Base-by-base conservation (phyloP, 768 basidiomycete species). In the Russula foetens region DNA sequence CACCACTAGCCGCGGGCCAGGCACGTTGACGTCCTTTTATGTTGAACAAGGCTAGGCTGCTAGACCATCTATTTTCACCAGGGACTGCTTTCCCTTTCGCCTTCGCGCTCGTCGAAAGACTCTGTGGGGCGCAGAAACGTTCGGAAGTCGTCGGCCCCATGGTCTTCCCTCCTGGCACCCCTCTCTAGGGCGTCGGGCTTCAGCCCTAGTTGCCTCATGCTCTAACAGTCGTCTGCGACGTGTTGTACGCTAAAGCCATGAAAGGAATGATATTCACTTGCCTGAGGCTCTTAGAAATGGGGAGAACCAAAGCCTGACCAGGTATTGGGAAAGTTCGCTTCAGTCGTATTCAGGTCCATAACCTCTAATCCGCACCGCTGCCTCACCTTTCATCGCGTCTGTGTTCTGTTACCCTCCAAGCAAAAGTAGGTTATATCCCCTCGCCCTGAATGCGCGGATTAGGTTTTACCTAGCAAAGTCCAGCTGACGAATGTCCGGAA, bases 11-110 rank as follows among this genome's bases (percentile, higher is more conserved):
- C 87, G 87, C 33, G 88, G 88, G 3, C 88, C 86, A 66, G 87
- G 86, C 82, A 67, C 67, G 76, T 72, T 17, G 24, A 38, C 26
- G 41, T 51, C 12, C 7, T n/a, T 8, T 28, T 45, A 33, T 21
- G 7, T 1, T 29, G 14, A 17, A 33, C 31, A 24, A n/a, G n/a
- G 26, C 14, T 26, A 24, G 51, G 26, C 33, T 55, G 26, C 33
- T 55, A 41, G 33, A 17, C 15, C 33, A 19, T 21, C 23, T 33
- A 29, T 43, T 24, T 15, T 38, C 14, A 23, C 64, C 17, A 84
- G 89, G 90, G 12, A 90, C 89, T 3, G 74, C 83, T 0, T 92
- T 92, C 67, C 82, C 84, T 2, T 92, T 92, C 64, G 87, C 87
- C 2, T 75, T 92, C 56, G 84, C 84, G n/a, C 71, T 92, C 35